Percentiles rank a stretch among this genome's conserved stretches.
These are phyloP conservation scores for Penicillium sclerotiorum DNA, from an alignment of 2,329 filamentous ascomycete genomes.

Conservation along the genomic window DNA sequence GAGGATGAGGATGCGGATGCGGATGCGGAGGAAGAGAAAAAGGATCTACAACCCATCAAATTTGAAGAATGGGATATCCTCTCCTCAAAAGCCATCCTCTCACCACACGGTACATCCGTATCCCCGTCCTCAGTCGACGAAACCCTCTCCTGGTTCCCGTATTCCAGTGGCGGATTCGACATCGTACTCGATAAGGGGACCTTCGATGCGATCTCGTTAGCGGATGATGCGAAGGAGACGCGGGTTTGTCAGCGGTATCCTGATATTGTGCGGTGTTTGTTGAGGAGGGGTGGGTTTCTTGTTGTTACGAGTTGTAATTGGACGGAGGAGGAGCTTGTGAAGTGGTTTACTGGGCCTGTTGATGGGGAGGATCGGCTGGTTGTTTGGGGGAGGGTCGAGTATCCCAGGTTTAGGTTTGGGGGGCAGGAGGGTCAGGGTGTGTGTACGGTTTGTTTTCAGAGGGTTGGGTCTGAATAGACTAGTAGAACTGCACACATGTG, in stretches of 20 bases:
- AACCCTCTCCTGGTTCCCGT: conserved; percentile 42
- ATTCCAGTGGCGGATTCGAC: conserved; percentile 67
- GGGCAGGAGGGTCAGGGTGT: conserved; percentile 87
- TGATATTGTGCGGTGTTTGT: conserved; percentile 66
- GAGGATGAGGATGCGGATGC: conserved; percentile 56
- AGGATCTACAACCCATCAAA: conserved; percentile 36
- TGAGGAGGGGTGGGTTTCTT: conserved; percentile 72
- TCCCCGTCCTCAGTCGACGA: background rate
- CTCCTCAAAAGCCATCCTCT: conserved; percentile 33
- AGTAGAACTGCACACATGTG: no score
- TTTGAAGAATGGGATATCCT: conserved; percentile 70
- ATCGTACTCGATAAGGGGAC: conserved; percentile 97
- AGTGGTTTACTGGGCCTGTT: conserved; percentile 68
- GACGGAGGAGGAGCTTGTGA: conserved; percentile 82
- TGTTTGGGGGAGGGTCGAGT: conserved; percentile 71
- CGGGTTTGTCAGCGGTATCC: conserved; percentile 76
- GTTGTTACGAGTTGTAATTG: conserved; percentile 97
- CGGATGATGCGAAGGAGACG: conserved; percentile 36
- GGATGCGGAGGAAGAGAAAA: conserved; percentile 31
- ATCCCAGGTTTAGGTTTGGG: conserved; percentile 86
- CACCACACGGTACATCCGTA: conserved; percentile 37
- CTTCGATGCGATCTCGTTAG: conserved; percentile 90
- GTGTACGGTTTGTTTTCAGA: conserved; percentile 80
- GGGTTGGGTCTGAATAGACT: conserved; percentile 30
- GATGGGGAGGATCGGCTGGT: conserved; percentile 50